phyloP scores from a whole-genome alignment of 352 stramenopile genomes.

The Phytophthora litchii region DNA sequence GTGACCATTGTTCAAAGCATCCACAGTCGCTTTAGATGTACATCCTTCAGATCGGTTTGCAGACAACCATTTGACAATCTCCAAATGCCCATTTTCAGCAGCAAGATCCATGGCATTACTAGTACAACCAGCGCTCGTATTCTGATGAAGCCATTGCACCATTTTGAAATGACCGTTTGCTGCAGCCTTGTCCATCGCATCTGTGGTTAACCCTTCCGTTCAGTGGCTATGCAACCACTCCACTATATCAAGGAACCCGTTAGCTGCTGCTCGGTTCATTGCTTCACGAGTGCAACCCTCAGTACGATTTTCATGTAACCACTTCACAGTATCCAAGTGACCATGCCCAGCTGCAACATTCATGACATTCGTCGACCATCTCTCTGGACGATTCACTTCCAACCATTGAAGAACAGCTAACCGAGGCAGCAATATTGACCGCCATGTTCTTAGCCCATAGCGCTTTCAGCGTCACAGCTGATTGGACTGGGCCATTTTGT shows the following conservation, averaged over 20 bases:
- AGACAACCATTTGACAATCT: constrained; percentile 8
- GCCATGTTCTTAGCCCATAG: no score
- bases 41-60: constrained; percentile 5
- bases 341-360: no score
- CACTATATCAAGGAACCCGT: constrained; percentile 2
- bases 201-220: neutral
- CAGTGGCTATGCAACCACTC: constrained; percentile 3
- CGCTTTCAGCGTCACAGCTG: no score
- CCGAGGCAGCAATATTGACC: no score
- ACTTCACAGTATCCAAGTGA: no score
- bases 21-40: neutral
- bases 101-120: constrained; percentile 10
- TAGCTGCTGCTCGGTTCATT: neutral
- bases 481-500: no score
- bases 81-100: constrained; percentile 4
- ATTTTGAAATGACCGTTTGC: constrained; percentile 10
- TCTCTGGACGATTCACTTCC: no score
- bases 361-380: no score
- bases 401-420: no score
- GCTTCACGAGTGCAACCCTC: no score
- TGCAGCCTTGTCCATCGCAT: neutral
- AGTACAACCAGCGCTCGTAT: neutral
- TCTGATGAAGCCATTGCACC: constrained; percentile 9
- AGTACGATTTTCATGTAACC: no score
- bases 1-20: neutral